Base-by-base conservation (phyloP, 306 rosid species). In the Acacia confusa region DNA sequence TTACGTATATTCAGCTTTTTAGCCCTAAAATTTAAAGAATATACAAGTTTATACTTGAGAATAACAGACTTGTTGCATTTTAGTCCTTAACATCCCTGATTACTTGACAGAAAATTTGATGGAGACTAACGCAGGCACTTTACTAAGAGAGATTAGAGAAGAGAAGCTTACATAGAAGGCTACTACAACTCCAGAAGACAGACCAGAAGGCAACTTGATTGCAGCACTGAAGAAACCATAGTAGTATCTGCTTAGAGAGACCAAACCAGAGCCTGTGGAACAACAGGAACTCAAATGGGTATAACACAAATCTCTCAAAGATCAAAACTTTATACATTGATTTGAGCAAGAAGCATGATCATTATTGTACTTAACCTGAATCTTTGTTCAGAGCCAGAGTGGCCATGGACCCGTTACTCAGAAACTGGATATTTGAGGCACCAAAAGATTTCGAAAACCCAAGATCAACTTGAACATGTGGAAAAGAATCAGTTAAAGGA, bases 191-290 rank as follows among this genome's bases (percentile, higher is more conserved):
- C 99, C 99, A 63, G 99, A 85, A 71, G 99, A 88, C 74, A 88
- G 85, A 64, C 97, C 97, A 43, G 97, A 73, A 7, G 99, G 99
- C n/a, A 93, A 90, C 89, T 93, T 95, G 78, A 95, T 89, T 44
- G 99, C 91, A 74, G 97, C 99, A 85, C 93, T 95, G 88, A 95
- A 95, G 91, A 95, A 95, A 85, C 99, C 98, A 73, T 89, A 95
- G 52, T 78, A 82, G 83, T 86, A 95, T 72, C 85, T 88, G 72
- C 72, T 83, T 40, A 80, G 76, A 0, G 99, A 95, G 55, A 81
- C 87, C 83, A 95, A 77, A 76, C 99, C 99, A 67, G 97, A 89
- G 50, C 99, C 98, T 95, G 79, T 28, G 66, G 9, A 52, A 38
- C 1, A 47, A 69, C 1, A 77, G 2, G 12, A 11, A 52, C 9